Evolutionary conservation across 2,329 filamentous ascomycete species (phyloP), one percentile per base, ranked within the genome.

Genomic region (Monilinia laxa): DNA sequence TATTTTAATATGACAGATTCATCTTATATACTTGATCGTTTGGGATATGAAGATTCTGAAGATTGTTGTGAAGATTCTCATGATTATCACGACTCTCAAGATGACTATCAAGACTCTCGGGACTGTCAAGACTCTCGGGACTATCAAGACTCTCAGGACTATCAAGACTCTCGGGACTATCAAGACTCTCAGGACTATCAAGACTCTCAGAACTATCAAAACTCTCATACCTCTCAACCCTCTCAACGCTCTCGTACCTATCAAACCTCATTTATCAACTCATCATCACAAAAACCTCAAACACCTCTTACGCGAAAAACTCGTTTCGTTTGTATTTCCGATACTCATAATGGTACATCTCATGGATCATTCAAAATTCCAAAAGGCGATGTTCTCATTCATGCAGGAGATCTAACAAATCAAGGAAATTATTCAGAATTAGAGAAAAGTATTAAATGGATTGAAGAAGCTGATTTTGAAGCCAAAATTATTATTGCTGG

Each of bases 391-490:
- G 85, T 93, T 11, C 81, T 93, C 45, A 87, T 93, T 60, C 90
- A 92, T 74, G 90, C 90, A 1, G 90, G 90, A 9, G 90, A 93
- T 75, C 77, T 93, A 71, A 91, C 90, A 4, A 92, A 92, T 75
- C 86, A 90, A 74, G 90, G 90, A 20, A 88, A 80, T 70, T 80
- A 80, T 70, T 80, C 79, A 9, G 85, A 88, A 78, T 79, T 92
- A 23, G 82, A 83, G 60, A 88, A 84, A 72, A 83, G 85, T 0
- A 80, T 90, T 0, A 78, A 81, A 25, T 93, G 90, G 90, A 80
- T 93, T 10, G 85, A 90, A 70, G 83, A 82, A 64, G 82, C 87
- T 4, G 81, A 87, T 60, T 92, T 90, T 67, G 87, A 91, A 72
- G 82, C 82, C 72, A 92, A 91, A 75, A 85, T 92, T 70, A 83